Conservation (phyloP, 2,329 filamentous ascomycete species). For the Neonectria magnoliae region DNA sequence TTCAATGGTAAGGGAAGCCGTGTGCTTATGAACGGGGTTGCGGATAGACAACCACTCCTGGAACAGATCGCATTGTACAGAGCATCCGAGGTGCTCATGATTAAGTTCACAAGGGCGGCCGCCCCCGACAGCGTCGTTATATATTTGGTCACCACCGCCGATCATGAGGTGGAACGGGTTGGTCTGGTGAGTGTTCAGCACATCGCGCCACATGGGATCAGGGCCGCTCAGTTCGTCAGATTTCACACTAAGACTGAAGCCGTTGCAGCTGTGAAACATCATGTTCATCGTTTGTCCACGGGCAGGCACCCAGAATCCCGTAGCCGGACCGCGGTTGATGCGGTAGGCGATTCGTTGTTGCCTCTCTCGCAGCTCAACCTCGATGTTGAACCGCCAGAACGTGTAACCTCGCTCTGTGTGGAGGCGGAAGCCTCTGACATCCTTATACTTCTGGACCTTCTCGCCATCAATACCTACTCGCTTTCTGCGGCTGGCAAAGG, state of each 20-base stretch:
- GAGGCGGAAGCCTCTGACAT: slow-evolving; percentile 82
- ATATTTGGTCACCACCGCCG: slow-evolving; percentile 95
- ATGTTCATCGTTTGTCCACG: slow-evolving; percentile 92
- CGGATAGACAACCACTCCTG: slow-evolving; percentile 85
- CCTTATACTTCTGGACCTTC: slow-evolving; percentile 80
- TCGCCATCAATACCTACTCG: slow-evolving; percentile 77
- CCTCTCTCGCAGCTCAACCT: slow-evolving; percentile 81
- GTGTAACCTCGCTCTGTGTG: slow-evolving; percentile 88
- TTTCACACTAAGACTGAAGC: slow-evolving; percentile 85
- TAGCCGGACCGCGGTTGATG: slow-evolving; percentile 89
- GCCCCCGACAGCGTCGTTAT: slow-evolving; percentile 78
- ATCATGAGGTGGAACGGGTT: slow-evolving; percentile 98
- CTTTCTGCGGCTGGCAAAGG: slow-evolving; percentile 63
- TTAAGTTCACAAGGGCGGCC: background rate
- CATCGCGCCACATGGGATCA: slow-evolving; percentile 96
- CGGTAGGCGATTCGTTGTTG: slow-evolving; percentile 93
- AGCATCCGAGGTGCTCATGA: background rate
- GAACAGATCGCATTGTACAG: slow-evolving; percentile 71
- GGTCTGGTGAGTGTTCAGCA: slow-evolving; percentile 90
- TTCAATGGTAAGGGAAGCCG: slow-evolving; percentile 78
- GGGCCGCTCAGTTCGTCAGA: slow-evolving; percentile 86
- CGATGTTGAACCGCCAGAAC: slow-evolving; percentile 97
- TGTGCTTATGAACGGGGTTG: slow-evolving; percentile 82
- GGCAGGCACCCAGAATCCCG: slow-evolving; percentile 94
- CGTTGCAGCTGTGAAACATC: slow-evolving; percentile 98